Conservation (phyloP, 2,329 filamentous ascomycete species). For the Akanthomyces lecanii region DNA sequence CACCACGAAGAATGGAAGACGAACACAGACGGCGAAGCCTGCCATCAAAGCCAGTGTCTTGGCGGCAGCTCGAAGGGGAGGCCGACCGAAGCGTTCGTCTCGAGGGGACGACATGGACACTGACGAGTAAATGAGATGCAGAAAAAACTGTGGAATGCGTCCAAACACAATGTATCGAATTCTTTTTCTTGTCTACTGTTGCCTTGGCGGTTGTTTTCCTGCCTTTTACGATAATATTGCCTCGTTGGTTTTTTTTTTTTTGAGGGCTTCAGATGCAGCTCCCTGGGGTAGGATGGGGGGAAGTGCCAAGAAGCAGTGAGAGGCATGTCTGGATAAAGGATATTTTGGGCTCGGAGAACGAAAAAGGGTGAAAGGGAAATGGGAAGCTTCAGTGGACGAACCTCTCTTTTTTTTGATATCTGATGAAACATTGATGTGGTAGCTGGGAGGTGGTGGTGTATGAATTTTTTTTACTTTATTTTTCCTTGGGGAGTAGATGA, state of each 20-base stretch:
- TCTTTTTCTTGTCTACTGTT: not conserved
- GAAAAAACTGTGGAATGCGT: not conserved
- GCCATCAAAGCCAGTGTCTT: conserved; percentile 25
- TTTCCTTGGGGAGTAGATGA: not conserved
- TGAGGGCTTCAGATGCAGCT: not conserved
- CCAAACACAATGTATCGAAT: not conserved
- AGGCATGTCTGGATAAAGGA: not conserved
- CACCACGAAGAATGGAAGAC: conserved; percentile 21
- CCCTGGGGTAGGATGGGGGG: not conserved
- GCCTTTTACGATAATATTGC: not conserved
- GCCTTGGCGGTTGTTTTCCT: not conserved
- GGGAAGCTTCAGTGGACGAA: not conserved
- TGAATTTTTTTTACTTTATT: not conserved
- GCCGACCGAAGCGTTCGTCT: conserved; percentile 23
- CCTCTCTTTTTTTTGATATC: not conserved
- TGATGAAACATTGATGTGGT: too few relatives aligned
- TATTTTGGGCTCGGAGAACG: too few relatives aligned
- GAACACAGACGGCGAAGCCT: conserved; percentile 21
- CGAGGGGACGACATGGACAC: conserved; percentile 34
- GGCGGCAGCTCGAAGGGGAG: conserved; percentile 21
- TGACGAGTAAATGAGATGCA: conserved; percentile 23
- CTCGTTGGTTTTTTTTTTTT: not conserved
- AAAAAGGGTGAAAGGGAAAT: not conserved
- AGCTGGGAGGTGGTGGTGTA: not conserved
- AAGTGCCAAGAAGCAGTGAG: not conserved